Evolutionary conservation across 129 eudicot genomes (phyloP).

Genomic region (Flaveria ramosissima): DNA sequence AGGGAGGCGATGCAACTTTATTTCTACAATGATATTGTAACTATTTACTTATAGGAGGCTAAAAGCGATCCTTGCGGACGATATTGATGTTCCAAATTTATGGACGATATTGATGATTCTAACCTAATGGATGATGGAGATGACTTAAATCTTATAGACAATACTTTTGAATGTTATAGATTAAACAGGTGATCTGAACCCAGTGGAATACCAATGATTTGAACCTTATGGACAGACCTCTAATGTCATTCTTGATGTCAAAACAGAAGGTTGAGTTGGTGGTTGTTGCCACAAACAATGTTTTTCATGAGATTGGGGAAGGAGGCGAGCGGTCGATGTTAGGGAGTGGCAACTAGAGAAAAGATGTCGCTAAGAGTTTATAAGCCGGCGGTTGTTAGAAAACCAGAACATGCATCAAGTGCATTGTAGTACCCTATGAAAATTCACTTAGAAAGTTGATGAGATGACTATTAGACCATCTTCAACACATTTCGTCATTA

Average conservation of each 20-base stretch:
- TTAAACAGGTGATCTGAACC: no score
- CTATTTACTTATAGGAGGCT: background rate
- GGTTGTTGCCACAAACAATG: no score
- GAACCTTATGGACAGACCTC: background rate
- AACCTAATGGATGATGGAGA: background rate
- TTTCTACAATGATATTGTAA: background rate
- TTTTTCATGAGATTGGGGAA: no score
- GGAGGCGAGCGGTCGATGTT: no score
- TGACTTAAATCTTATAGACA: background rate
- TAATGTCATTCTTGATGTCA: background rate
- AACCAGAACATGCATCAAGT: no score
- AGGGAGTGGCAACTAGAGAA: background rate
- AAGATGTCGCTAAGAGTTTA: background rate
- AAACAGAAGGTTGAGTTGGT: no score
- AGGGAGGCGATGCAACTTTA: no score
- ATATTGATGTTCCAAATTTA: background rate
- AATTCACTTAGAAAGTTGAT: no score
- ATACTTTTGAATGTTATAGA: no score
- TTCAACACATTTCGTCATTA: no score
- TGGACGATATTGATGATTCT: background rate
- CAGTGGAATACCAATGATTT: background rate
- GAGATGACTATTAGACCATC: no score
- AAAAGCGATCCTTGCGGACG: background rate
- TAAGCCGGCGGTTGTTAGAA: background rate
- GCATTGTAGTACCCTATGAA: no score